Conservation (phyloP, 768 basidiomycete species). For the Mycena filopes region DNA sequence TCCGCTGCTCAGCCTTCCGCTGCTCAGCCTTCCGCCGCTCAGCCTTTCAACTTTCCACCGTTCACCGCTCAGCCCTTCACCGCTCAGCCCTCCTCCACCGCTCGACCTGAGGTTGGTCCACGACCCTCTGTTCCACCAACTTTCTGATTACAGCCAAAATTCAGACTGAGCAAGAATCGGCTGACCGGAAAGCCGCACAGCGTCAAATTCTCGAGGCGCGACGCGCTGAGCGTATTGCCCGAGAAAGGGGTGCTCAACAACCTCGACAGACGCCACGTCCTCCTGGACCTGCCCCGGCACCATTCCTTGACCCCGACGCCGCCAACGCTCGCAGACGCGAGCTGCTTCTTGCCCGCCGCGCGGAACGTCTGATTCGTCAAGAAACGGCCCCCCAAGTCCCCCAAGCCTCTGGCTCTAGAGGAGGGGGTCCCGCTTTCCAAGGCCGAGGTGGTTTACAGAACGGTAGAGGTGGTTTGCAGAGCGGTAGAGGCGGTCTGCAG, state of each 20-base stretch:
- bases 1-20: too few species aligned
- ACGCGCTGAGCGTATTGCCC: slow-evolving; percentile 25
- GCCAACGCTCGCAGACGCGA: slow-evolving; percentile 7
- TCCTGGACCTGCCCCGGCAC: background rate
- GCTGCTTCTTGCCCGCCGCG: slow-evolving; percentile 7
- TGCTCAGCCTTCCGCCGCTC: too few species aligned
- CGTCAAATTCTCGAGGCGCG: slow-evolving; percentile 12
- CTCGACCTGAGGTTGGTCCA: too few species aligned
- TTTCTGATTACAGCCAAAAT: too few species aligned
- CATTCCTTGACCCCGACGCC: background rate
- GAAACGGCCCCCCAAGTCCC: background rate
- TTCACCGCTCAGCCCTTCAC: too few species aligned
- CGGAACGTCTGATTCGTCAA: slow-evolving; percentile 21
- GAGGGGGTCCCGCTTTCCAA: too few species aligned
- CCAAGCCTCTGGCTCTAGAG: background rate
- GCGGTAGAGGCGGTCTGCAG: too few species aligned
- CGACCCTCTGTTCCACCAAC: too few species aligned
- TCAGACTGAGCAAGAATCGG: background rate
- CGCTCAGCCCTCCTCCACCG: too few species aligned
- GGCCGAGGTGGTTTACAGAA: background rate
- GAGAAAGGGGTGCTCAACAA: background rate
- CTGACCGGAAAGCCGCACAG: background rate
- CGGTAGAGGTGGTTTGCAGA: too few species aligned
- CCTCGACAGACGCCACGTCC: background rate
- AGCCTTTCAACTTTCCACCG: too few species aligned